phyloP scores from a whole-genome alignment of 345 rosid genomes.

The Schrenkiella parvula region DNA sequence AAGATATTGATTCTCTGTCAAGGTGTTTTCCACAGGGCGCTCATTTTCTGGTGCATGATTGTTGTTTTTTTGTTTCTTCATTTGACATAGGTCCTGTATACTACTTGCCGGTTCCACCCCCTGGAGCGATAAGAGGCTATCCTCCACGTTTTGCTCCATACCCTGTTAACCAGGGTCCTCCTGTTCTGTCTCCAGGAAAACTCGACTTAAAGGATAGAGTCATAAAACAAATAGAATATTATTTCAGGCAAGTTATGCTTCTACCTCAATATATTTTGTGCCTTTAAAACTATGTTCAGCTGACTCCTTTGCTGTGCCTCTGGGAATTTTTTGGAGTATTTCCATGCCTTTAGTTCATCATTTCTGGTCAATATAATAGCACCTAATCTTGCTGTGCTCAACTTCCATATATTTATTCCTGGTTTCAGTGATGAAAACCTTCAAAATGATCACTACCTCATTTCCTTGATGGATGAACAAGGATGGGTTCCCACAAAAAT shows the following conservation, averaged over 20 bases:
- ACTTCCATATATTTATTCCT: neutral
- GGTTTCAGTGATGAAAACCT: conserved; percentile 84
- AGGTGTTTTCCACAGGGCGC: neutral
- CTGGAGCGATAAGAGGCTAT: conserved; percentile 72
- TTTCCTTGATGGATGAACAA: conserved; percentile 81
- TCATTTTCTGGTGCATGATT: neutral
- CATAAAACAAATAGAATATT: conserved; percentile 78
- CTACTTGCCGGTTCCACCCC: conserved; percentile 61
- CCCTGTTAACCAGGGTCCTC: conserved; percentile 54
- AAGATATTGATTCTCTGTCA: conserved; percentile 31
- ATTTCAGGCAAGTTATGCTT: conserved; percentile 69
- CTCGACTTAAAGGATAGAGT: conserved; percentile 50
- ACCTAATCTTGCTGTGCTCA: neutral
- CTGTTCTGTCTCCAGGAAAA: conserved; percentile 43
- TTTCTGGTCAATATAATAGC: neutral
- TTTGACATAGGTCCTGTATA: conserved; percentile 57
- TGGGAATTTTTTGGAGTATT: neutral
- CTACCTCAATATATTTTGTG: neutral
- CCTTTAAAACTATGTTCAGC: neutral
- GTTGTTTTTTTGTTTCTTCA: conserved; percentile 1
- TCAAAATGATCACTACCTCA: conserved; percentile 58
- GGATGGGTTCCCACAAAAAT: conserved; percentile 79
- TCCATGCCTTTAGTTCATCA: neutral
- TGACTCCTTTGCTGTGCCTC: neutral
- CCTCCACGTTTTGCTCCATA: conserved; percentile 57